Base-by-base conservation (phyloP, 306 rosid species). In the Castanea mollissima region DNA sequence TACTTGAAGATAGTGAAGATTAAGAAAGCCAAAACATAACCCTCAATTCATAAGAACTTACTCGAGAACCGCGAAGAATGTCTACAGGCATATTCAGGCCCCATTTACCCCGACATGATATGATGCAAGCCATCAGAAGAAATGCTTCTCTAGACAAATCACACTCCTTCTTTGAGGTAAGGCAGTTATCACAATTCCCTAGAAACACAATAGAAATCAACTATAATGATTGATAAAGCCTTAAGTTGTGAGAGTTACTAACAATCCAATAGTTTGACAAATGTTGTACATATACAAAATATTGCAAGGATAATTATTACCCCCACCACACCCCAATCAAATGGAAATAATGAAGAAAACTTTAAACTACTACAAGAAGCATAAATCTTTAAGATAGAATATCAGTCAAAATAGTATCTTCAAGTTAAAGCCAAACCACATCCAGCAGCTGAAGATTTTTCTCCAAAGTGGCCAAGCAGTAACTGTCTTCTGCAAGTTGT, bases 121-220 rank as follows among this genome's bases (percentile, higher is more conserved):
- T 90, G 80, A 94, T 85, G 91, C 97, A 90, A 76, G 94, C 94
- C 92, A 94, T 73, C 80, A 94, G 87, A 88, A 94, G 97, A 91
- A 89, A 94, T 55, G 88, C 92, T 89, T 94, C 97, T 84, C 76
- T 90, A 7, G 97, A 92, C 93, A 93, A 79, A 88, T 92, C 91
- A 31, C 91, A 84, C 83, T 89, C 89, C 86, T 82, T 87, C 88
- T 82, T 92, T 62, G 86, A 76, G 83, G 82, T 69, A 70, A 55
- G 80, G 85, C 98, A 94, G 81, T 94, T 94, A 85, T 94, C 98
- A 83, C 98, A 94, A 76, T 88, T 94, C 70, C 91, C 98, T 92
- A 76, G 78, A 75, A 84, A 51, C 56, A 87, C 69, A 73, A 69
- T 76, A 60, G 18, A 15, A 78, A 76, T 67, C 21, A 89, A 78